Evolutionary conservation across 1,284 basidiomycete genomes (phyloP), one percentile per base, ranked within the genome.

Genomic region (Malassezia sp.): DNA sequence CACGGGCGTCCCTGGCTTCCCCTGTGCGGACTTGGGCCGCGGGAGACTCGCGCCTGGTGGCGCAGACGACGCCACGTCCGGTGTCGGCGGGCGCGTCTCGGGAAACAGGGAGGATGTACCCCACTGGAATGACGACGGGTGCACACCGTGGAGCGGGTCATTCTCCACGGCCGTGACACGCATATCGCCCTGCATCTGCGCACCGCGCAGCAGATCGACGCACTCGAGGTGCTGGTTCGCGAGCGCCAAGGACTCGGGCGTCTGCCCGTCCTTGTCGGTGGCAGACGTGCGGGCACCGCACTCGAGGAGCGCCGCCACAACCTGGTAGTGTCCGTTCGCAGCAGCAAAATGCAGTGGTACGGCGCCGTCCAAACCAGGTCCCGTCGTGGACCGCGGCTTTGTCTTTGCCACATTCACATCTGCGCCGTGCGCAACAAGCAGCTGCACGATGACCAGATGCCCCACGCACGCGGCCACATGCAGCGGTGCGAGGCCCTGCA

Each of bases 281-380:
- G 56, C 52, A 14, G 53, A 56, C 1, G 64, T 54, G 4, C 54
- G 47, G 4, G 64, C 66, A 2, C 66, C 66, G 27, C 57, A 46
- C 17, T 59, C 54, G 22, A 69, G 60, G 2, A 69, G 53, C 26
- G 59, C 39, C 8, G 59, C 56, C 12, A 61, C 53, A n/a, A 64
- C 54, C 15, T 45, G 54, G 27, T 57, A 28, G 45, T 69, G 66
- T 5, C 65, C 65, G 21, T 62, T 60, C 26, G 63, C 64, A 5
- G 66, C 63, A 8, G 66, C 66, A 47, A 69, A 69, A 40, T 69
- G 66, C 14, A 69, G 54, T 3, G 64, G 52, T 4, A 63, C 62
- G 14, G 62, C 63, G 3, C 62, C 66, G 30, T 63, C 60, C 28
- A 60, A 53, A 37, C 64, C 63, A 3, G 59, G 56, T 3, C 52